These are phyloP conservation scores for Theileria orientalis DNA, from an alignment of 169 alveolate species.

Conservation along the genomic window DNA sequence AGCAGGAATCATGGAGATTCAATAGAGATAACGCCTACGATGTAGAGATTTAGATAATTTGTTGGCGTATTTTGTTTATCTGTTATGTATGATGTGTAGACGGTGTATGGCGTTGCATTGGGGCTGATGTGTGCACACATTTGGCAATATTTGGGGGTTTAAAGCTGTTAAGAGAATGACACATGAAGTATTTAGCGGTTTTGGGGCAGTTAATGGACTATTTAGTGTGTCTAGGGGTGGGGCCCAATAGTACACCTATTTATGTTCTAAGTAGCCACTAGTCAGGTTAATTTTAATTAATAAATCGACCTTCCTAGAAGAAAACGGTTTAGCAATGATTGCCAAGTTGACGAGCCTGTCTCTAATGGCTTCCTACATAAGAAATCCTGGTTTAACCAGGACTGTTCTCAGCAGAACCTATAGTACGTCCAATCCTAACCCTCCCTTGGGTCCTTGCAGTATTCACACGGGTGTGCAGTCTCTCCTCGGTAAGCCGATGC, in stretches of 20 bases:
- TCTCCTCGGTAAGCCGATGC: conserved; percentile 63
- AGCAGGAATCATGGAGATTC: conserved; percentile 72
- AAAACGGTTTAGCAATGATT: not conserved
- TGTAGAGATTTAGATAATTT: conserved; percentile 72
- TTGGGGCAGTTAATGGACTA: too few relatives aligned
- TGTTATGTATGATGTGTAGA: not conserved
- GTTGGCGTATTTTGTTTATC: not conserved
- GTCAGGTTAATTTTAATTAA: too few relatives aligned
- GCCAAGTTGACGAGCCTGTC: conserved; percentile 7
- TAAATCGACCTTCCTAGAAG: not conserved
- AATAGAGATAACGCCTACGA: conserved; percentile 78
- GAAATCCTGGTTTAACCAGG: not conserved
- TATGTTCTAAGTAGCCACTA: too few relatives aligned
- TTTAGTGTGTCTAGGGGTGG: too few relatives aligned
- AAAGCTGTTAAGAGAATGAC: too few relatives aligned
- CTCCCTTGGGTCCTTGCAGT: too few relatives aligned
- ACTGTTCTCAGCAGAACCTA: not conserved
- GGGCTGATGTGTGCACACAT: not conserved
- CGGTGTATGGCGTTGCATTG: not conserved
- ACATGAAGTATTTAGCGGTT: too few relatives aligned
- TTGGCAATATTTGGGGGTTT: too few relatives aligned
- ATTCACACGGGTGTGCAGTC: too few relatives aligned
- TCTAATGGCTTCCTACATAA: conserved; percentile 11
- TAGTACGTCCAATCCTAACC: conserved; percentile 6
- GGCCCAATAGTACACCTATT: too few relatives aligned